A percentile compares a stretch with the other conserved stretches of the same genome.
Evolutionary conservation across 352 stramenopile species (phyloP).

Genomic region (Pythium periplocum): DNA sequence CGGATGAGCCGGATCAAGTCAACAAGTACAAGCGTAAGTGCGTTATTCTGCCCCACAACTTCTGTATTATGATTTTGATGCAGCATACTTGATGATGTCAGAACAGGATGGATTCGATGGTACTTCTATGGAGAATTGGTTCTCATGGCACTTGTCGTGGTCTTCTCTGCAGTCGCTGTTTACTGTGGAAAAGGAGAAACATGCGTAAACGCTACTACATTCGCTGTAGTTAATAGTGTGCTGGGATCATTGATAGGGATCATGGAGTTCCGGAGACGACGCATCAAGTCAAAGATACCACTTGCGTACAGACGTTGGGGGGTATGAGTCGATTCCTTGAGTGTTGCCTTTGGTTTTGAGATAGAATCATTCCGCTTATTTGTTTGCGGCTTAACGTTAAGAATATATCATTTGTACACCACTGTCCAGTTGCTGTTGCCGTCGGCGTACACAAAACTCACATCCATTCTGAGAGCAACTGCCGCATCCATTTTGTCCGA

Average conservation of each 20-base stretch:
- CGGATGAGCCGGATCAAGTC: no score
- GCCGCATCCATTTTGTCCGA: no score
- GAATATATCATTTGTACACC: constrained; percentile 19
- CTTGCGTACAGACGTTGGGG: constrained; percentile 19
- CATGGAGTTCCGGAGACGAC: constrained; percentile 16
- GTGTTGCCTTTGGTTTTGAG: constrained; percentile 18
- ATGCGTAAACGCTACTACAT: constrained; percentile 14
- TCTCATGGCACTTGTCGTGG: constrained; percentile 16
- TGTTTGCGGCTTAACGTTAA: no score
- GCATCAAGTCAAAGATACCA: constrained; percentile 21
- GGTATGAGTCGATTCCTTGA: constrained; percentile 23
- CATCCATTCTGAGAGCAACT: constrained; percentile 7
- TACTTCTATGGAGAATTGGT: constrained; percentile 17
- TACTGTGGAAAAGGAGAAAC: constrained; percentile 20
- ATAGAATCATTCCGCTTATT: no score
- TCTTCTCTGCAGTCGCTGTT: constrained; percentile 23
- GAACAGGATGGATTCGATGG: constrained; percentile 20
- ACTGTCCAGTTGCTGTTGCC: constrained; percentile 15
- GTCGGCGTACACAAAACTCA: constrained; percentile 18
- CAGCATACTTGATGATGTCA: constrained; percentile 23
- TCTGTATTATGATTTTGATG: constrained; percentile 16
- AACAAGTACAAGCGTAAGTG: no score
- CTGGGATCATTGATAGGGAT: constrained; percentile 19
- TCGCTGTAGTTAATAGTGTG: constrained; percentile 20
- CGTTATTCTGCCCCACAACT: constrained; percentile 16